phyloP scores from a whole-genome alignment of 164 flowering plant species.

The Euptelea pleiosperma region DNA sequence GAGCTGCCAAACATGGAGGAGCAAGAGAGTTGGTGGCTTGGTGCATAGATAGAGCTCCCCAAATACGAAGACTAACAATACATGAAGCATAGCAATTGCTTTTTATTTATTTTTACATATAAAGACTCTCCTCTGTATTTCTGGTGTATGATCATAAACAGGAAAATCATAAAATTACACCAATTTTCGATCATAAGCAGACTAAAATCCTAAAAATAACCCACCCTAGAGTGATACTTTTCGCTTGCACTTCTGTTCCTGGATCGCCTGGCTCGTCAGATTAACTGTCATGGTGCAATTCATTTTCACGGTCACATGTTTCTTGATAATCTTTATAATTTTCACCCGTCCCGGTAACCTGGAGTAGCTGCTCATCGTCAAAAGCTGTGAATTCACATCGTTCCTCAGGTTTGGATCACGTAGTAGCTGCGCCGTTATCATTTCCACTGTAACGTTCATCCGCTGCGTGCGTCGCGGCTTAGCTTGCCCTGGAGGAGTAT shows the following conservation, averaged over 20 bases:
- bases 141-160: too few relatives aligned
- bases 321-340: slow-evolving; percentile 35
- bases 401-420: slow-evolving; percentile 20
- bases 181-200: too few relatives aligned
- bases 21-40: too few relatives aligned
- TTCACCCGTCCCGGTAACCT: slow-evolving; percentile 53
- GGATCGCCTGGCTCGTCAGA: slow-evolving; percentile 32
- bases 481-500: slow-evolving; percentile 31
- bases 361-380: slow-evolving; percentile 43
- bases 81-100: too few relatives aligned
- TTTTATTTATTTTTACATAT: too few relatives aligned
- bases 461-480: slow-evolving; percentile 34
- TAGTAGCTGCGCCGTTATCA: slow-evolving; percentile 32
- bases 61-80: too few relatives aligned
- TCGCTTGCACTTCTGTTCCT: slow-evolving; percentile 45
- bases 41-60: too few relatives aligned
- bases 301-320: slow-evolving; percentile 47
- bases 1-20: too few relatives aligned
- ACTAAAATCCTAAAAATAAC: too few relatives aligned
- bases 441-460: slow-evolving; percentile 45
- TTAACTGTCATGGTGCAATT: slow-evolving; percentile 49
- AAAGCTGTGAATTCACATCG: slow-evolving; percentile 32
- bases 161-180: too few relatives aligned
- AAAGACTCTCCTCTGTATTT: too few relatives aligned
- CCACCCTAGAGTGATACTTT: slow-evolving; percentile 33